These are phyloP conservation scores for Neofusicoccum kwambonambiense DNA, from an alignment of 2,329 filamentous ascomycete genomes.

Conservation along the genomic window DNA sequence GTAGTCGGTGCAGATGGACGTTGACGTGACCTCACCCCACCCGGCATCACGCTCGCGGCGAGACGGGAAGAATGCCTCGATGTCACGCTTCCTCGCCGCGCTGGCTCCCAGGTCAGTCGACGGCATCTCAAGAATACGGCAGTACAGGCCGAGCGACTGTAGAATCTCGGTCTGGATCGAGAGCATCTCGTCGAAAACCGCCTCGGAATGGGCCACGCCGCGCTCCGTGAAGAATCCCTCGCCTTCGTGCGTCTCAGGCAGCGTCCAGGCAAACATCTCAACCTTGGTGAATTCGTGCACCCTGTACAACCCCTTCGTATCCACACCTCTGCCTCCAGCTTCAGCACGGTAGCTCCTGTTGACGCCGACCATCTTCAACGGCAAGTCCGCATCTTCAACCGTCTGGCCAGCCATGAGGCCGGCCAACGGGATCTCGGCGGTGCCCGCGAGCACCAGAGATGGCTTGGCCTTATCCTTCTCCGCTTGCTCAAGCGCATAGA, in stretches of 20 bases:
- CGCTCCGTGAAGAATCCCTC: conserved; percentile 31
- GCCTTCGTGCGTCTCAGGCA: conserved; percentile 48
- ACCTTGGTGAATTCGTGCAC: conserved; percentile 99
- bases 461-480: conserved; percentile 62
- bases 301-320: conserved; percentile 91
- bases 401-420: conserved; percentile 79
- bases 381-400: conserved; percentile 65
- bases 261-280: conserved; percentile 92
- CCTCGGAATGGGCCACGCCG: conserved; percentile 35
- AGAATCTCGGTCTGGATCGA: conserved; percentile 84
- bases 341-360: conserved; percentile 96
- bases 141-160: conserved; percentile 72
- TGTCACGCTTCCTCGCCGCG: conserved; percentile 83
- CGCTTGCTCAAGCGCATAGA: conserved; percentile 74
- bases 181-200: conserved; percentile 80
- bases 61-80: conserved; percentile 91
- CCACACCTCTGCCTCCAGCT: conserved; percentile 82
- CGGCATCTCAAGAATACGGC: conserved; percentile 91
- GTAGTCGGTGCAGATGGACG: conserved; percentile 92
- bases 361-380: conserved; percentile 75
- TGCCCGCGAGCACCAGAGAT: conserved; percentile 75
- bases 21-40: conserved; percentile 91
- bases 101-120: conserved; percentile 83
- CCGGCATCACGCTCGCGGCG: conserved; percentile 64
- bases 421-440: conserved; percentile 91